Base-by-base conservation (phyloP, 2,329 filamentous ascomycete species). In the Chaetomiaceae sp. region DNA sequence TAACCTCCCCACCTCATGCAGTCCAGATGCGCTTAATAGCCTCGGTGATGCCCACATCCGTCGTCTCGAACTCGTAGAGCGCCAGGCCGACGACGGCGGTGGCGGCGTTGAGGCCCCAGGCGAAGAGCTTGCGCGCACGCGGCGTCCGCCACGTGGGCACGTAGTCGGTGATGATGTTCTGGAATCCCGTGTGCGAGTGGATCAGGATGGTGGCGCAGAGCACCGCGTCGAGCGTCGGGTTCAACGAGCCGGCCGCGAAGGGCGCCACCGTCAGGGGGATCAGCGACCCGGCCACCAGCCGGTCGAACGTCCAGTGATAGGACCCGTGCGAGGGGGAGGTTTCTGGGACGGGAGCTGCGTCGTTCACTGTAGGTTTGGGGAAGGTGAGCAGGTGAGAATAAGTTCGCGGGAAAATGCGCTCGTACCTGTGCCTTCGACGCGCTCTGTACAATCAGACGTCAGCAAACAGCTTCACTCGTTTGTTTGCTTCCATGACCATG, bases 291-390 rank as follows among this genome's bases (percentile, higher is more conserved):
- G 88, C 84, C 59, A 97, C 72, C 47, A 88, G 66, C 63, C 88
- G 89, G 76, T 98, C 93, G 62, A 95, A 95, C 50, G 86, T 87
- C 93, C 93, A 98, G 79, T 98, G 93, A 75, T 97, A 98, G 68
- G 86, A 94, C 60, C 93, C 93, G 72, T 98, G 88, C 46, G 81
- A 74, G 34, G 91, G 82, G 58, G 78, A 80, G 43, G 87, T 70
- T 18, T 78, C 65, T 37, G 89, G 90, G 19, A 95, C 69, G 32
- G 79, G 80, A 26, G 79, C 86, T 46, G 93, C 80, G 62, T 97
- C 90, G 71, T 98, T 98, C 64, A 90, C 88, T 85, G 61, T 53
- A 51, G n/a, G 35, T 26, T n/a, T n/a, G 18, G 29, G 7, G n/a
- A 11, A 14, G 18, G 19, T 11, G 12, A 14, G 14, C 29, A 32